phyloP scores from a whole-genome alignment of 208 protist species.

The Leishmania lainsoni region DNA sequence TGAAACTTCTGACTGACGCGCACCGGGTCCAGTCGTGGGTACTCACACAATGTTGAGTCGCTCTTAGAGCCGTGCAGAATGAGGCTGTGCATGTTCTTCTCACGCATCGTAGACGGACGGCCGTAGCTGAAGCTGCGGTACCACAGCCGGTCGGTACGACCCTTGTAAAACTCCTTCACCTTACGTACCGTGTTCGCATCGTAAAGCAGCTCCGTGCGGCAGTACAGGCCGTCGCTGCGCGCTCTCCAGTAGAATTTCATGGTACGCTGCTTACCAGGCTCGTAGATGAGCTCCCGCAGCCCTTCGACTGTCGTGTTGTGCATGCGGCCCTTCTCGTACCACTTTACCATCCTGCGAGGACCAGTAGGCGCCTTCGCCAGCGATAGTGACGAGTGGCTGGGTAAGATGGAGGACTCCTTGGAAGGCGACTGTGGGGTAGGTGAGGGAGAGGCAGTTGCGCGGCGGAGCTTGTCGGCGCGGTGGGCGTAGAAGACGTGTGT shows the following conservation, averaged over 20 bases:
- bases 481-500: conserved; percentile 80
- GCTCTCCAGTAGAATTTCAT: conserved; percentile 90
- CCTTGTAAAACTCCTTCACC: conserved; percentile 87
- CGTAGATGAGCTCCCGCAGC: conserved; percentile 66
- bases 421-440: neutral
- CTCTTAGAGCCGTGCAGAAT: conserved; percentile 29
- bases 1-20: conserved; percentile 88
- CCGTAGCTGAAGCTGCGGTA: conserved; percentile 84
- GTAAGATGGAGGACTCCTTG: conserved; percentile 22
- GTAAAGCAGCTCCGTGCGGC: conserved; percentile 79
- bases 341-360: conserved; percentile 54
- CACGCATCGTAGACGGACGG: conserved; percentile 35
- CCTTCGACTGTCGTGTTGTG: conserved; percentile 64
- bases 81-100: conserved; percentile 37
- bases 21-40: conserved; percentile 69
- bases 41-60: conserved; percentile 40
- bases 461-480: conserved; percentile 81
- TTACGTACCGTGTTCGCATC: conserved; percentile 62
- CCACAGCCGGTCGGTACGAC: conserved; percentile 68
- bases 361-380: conserved; percentile 9
- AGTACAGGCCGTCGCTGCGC: conserved; percentile 80
- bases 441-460: conserved; percentile 49
- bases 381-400: conserved; percentile 2
- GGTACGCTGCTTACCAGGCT: conserved; percentile 64
- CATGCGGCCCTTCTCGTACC: conserved; percentile 83